phyloP scores from a whole-genome alignment of 106 monocot species.

The Dioscorea alata region DNA sequence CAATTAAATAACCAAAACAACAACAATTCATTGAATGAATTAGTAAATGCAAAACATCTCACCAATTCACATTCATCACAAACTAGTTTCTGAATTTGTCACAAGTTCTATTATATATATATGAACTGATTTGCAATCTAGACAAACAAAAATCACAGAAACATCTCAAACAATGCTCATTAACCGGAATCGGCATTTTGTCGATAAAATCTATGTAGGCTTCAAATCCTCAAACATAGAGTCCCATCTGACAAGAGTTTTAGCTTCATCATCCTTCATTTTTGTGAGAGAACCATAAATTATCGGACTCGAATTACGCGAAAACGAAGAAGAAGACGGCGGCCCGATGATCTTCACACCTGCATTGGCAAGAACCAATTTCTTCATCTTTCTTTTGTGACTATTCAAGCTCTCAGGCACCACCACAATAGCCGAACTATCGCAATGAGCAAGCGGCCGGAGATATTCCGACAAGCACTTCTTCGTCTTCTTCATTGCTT shows the following conservation, averaged over 20 bases:
- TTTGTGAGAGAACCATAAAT: background rate
- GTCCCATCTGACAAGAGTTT: slow-evolving; percentile 37
- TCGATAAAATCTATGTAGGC: slow-evolving; percentile 26
- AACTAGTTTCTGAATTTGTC: too few relatives aligned
- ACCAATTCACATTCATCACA: too few relatives aligned
- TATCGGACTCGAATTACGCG: background rate
- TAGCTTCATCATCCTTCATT: background rate
- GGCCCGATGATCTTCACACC: background rate
- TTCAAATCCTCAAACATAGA: slow-evolving; percentile 53
- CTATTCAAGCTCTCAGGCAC: background rate
- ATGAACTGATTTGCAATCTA: too few relatives aligned
- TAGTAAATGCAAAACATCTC: too few relatives aligned
- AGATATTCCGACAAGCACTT: slow-evolving; percentile 1
- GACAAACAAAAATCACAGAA: too few relatives aligned
- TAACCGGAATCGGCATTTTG: too few relatives aligned
- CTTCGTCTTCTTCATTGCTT: slow-evolving; percentile 1
- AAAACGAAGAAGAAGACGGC: background rate
- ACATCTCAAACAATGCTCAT: too few relatives aligned
- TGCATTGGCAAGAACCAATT: slow-evolving; percentile 20
- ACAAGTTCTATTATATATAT: too few relatives aligned
- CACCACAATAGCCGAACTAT: slow-evolving; percentile 1
- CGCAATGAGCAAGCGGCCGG: background rate
- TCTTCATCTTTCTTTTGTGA: slow-evolving; percentile 1
- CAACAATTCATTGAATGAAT: too few relatives aligned
- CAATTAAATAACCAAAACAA: too few relatives aligned